Conservation (phyloP, 371 early-diverging fungal species). For the Nematocida ironsii region DNA sequence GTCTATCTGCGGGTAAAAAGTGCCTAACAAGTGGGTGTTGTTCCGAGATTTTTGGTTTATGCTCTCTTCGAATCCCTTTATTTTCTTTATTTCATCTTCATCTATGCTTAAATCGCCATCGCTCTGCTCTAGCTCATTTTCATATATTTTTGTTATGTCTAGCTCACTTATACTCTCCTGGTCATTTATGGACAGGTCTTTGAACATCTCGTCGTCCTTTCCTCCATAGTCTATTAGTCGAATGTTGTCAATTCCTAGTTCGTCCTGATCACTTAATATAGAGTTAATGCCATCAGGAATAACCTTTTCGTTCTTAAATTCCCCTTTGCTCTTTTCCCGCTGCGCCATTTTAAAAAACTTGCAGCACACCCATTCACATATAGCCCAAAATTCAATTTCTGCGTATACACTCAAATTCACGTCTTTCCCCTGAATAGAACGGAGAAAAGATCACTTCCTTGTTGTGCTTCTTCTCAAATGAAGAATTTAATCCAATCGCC, state of each 20-base stretch:
- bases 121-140: slow-evolving; percentile 53
- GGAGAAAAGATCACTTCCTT: neutral
- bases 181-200: slow-evolving; percentile 22
- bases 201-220: slow-evolving; percentile 45
- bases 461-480: neutral
- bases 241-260: slow-evolving; percentile 41
- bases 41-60: neutral
- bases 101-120: slow-evolving; percentile 25
- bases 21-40: neutral
- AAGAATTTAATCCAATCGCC: slow-evolving; percentile 1
- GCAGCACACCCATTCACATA: neutral
- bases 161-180: slow-evolving; percentile 43
- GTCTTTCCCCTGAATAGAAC: neutral
- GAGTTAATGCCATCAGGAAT: slow-evolving; percentile 1
- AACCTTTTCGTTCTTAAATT: slow-evolving; percentile 3
- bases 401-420: neutral
- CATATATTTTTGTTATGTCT: slow-evolving; percentile 53
- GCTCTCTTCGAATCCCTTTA: slow-evolving; percentile 34
- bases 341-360: slow-evolving; percentile 37
- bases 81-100: slow-evolving; percentile 25
- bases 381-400: neutral
- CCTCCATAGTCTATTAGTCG: slow-evolving; percentile 45
- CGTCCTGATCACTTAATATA: neutral
- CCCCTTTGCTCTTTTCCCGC: neutral
- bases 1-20: slow-evolving; percentile 13